Conservation (phyloP, 345 rosid genomes). For the Citrus trifoliata region DNA sequence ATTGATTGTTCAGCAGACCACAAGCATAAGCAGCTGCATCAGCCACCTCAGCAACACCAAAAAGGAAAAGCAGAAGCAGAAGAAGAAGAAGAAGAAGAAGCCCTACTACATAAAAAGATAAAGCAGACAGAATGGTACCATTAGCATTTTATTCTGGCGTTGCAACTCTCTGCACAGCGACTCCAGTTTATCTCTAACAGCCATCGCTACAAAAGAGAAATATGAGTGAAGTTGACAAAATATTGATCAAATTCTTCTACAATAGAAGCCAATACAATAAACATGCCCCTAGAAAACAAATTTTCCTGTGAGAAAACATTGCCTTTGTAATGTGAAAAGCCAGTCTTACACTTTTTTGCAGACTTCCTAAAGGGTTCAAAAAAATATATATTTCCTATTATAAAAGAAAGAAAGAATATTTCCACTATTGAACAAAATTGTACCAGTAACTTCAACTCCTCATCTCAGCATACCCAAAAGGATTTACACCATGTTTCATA, state of each 20-base stretch:
- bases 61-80: no score
- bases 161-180: constrained; percentile 91
- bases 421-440: neutral
- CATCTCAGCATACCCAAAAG: neutral
- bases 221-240: neutral
- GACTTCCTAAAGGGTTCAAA: neutral
- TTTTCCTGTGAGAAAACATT: neutral
- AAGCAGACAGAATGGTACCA: constrained; percentile 41
- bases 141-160: constrained; percentile 88
- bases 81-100: neutral
- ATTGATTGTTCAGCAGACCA: neutral
- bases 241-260: neutral
- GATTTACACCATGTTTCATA: neutral
- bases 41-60: no score
- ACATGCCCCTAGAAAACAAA: neutral
- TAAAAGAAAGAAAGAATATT: neutral
- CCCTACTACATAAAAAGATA: neutral
- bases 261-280: neutral
- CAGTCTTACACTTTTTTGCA: neutral
- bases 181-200: constrained; percentile 88
- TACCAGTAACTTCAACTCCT: neutral
- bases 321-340: neutral
- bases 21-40: neutral
- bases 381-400: neutral
- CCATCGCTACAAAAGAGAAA: constrained; percentile 46